These are phyloP conservation scores for Salix arbutifolia DNA, from an alignment of 345 rosid genomes.

Conservation along the genomic window DNA sequence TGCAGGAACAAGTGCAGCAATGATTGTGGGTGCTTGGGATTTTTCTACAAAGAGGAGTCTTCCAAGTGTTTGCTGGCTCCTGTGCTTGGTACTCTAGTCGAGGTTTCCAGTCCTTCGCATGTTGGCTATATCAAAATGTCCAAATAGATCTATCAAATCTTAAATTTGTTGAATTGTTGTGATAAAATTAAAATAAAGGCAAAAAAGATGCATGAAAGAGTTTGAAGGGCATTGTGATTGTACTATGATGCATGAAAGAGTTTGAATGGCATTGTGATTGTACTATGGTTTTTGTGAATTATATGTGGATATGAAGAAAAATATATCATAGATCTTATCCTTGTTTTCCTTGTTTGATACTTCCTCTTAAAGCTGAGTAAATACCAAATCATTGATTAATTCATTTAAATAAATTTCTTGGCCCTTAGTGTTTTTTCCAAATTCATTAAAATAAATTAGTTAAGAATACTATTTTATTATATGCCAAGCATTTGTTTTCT, in stretches of 20 bases:
- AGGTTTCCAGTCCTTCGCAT: constrained; percentile 23
- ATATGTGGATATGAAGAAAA: too few species aligned
- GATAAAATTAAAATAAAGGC: not conserved
- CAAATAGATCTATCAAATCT: not conserved
- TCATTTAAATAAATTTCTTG: too few species aligned
- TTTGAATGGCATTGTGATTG: not conserved
- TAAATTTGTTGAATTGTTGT: not conserved
- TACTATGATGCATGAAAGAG: too few species aligned
- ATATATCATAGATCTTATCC: too few species aligned
- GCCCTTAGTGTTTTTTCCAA: too few species aligned
- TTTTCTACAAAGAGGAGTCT: constrained; percentile 13
- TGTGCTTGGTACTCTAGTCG: constrained; percentile 19
- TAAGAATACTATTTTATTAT: too few species aligned
- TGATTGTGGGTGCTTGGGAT: constrained; percentile 22
- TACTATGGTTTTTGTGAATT: not conserved
- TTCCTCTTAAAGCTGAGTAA: not conserved
- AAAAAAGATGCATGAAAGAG: too few species aligned
- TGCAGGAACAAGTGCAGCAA: constrained; percentile 5
- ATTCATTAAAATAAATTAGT: too few species aligned
- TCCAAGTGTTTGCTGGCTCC: constrained; percentile 32
- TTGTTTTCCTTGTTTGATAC: too few species aligned
- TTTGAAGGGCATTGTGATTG: too few species aligned
- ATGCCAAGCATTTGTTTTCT: too few species aligned
- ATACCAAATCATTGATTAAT: too few species aligned
- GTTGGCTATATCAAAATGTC: constrained; percentile 26